Conservation (phyloP, 176 grass and related monocot genomes). For the Melocanna baccifera region DNA sequence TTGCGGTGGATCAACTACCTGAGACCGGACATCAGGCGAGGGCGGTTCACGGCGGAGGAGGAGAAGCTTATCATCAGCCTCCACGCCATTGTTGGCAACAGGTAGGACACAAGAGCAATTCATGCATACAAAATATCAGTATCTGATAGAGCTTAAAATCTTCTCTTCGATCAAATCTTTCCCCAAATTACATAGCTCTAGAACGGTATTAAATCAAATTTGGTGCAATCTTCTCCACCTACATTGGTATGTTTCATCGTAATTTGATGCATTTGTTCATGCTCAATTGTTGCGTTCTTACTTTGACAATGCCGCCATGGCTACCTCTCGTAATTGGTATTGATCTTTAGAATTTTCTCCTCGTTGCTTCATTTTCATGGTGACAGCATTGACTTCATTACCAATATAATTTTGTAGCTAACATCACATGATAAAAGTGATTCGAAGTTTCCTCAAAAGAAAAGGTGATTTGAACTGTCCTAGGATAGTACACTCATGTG, state of each 20-base stretch:
- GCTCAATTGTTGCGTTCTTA: neutral
- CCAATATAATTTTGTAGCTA: neutral
- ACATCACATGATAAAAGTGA: conserved; percentile 23
- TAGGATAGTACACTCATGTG: neutral
- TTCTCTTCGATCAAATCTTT: neutral
- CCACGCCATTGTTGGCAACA: conserved; percentile 97
- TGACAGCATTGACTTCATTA: neutral
- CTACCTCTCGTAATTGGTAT: neutral
- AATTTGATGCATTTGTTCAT: neutral
- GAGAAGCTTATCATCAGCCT: conserved; percentile 99
- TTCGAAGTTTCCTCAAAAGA: conserved; percentile 23
- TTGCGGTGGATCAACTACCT: conserved; percentile 97
- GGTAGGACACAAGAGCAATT: conserved; percentile 26
- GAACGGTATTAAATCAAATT: neutral
- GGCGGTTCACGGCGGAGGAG: conserved; percentile 83
- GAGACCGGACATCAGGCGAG: conserved; percentile 88
- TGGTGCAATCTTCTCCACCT: neutral
- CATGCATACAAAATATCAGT: neutral
- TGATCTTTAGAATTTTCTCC: conserved; percentile 9
- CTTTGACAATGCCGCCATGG: neutral
- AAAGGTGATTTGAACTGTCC: conserved; percentile 25
- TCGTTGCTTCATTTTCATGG: neutral
- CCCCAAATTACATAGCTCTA: neutral
- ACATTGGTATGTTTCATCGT: neutral
- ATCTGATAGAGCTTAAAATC: neutral